These are phyloP conservation scores for Cytospora mali DNA, from an alignment of 2,329 filamentous ascomycete species.

Conservation along the genomic window DNA sequence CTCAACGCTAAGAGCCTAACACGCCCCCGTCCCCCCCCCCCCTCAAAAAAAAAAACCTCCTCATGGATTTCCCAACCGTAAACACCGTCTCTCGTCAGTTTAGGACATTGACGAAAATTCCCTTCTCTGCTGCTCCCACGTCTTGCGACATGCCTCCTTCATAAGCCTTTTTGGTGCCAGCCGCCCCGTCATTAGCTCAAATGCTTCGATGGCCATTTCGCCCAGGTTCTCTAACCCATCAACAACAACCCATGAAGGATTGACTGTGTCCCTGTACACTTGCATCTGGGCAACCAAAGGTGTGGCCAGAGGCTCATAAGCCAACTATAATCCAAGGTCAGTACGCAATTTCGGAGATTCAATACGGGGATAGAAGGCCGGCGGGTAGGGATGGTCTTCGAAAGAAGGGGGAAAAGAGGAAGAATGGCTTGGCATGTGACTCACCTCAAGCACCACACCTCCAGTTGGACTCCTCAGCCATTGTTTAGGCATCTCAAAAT, in stretches of 20 bases:
- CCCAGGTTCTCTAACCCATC: conserved; percentile 73
- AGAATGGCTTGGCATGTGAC: not conserved
- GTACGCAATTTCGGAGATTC: conserved; percentile 1
- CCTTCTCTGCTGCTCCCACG: conserved; percentile 44
- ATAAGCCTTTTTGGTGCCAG: conserved; percentile 70
- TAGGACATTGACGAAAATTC: conserved; percentile 30
- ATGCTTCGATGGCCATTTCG: conserved; percentile 76
- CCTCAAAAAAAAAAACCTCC: not conserved
- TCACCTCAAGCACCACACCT: conserved; percentile 69
- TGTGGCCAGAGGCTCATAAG: conserved; percentile 72
- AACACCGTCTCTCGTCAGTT: not conserved
- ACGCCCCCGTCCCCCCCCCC: no score
- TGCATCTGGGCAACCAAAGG: conserved; percentile 70
- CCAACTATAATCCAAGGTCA: conserved; percentile 45
- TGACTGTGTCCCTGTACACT: conserved; percentile 47
- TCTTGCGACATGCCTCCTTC: conserved; percentile 58
- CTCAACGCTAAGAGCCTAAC: not conserved
- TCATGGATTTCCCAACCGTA: no score
- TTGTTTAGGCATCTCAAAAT: conserved; percentile 69
- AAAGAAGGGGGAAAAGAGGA: not conserved
- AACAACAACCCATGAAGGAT: conserved; percentile 68
- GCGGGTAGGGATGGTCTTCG: not conserved
- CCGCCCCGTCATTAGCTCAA: conserved; percentile 74
- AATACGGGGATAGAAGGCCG: not conserved
- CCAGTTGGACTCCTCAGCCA: conserved; percentile 73